phyloP scores from a whole-genome alignment of 257 asterid genomes.

The Rehmannia glutinosa region DNA sequence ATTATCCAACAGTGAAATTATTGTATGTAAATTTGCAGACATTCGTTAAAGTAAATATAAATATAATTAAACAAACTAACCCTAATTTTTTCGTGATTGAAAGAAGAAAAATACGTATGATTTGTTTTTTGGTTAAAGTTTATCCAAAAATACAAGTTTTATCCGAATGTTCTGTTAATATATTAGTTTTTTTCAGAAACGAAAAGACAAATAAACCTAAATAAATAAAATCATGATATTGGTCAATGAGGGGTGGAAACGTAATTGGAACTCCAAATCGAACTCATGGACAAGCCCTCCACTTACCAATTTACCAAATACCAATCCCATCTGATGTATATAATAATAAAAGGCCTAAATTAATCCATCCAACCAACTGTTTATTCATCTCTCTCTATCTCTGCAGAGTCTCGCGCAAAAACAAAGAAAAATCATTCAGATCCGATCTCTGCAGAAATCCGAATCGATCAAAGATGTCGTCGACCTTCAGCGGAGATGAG shows the following conservation, averaged over 20 bases:
- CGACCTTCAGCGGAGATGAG: conserved; percentile 71
- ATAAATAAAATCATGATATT: not conserved
- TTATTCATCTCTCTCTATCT: conserved; percentile 13
- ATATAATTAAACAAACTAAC: too few relatives aligned
- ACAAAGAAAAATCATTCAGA: conserved; percentile 16
- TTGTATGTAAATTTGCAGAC: too few relatives aligned
- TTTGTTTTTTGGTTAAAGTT: too few relatives aligned
- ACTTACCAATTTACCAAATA: conserved; percentile 13
- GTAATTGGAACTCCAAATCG: not conserved
- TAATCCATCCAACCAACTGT: not conserved
- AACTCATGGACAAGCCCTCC: conserved; percentile 13
- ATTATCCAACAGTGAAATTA: too few relatives aligned
- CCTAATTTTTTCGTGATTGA: too few relatives aligned
- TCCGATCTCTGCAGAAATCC: conserved; percentile 31
- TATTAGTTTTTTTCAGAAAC: not conserved
- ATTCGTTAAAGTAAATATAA: too few relatives aligned
- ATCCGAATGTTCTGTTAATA: too few relatives aligned
- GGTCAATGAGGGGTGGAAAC: conserved; percentile 6
- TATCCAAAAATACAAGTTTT: too few relatives aligned
- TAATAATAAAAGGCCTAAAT: not conserved
- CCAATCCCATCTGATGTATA: not conserved
- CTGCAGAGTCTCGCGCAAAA: conserved; percentile 17
- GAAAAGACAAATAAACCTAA: not conserved
- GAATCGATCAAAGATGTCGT: conserved; percentile 29
- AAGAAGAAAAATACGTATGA: too few relatives aligned